Conservation (phyloP, 495 filamentous ascomycete genomes). For the Penicillium maclennaniae region DNA sequence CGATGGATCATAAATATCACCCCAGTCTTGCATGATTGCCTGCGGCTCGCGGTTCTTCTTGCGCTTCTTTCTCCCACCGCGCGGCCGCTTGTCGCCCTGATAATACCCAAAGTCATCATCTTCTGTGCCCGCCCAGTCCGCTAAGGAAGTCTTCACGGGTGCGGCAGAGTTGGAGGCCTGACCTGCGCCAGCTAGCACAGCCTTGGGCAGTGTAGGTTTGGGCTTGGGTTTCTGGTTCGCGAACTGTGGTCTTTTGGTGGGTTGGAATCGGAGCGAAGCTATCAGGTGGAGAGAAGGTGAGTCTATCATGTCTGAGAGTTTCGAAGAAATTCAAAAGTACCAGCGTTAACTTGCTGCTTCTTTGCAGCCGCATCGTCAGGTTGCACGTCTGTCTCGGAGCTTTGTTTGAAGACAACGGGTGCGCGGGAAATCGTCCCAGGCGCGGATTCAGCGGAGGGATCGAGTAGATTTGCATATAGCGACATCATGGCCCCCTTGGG, state of each 20-base stretch:
- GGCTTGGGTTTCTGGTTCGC: slow-evolving; percentile 66
- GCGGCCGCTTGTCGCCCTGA: slow-evolving; percentile 59
- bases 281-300: slow-evolving; percentile 43
- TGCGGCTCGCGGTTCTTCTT: slow-evolving; percentile 71
- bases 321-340: slow-evolving; percentile 47
- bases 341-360: slow-evolving; percentile 69
- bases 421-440: slow-evolving; percentile 68
- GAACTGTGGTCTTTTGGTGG: slow-evolving; percentile 71
- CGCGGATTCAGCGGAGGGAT: slow-evolving; percentile 46
- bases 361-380: slow-evolving; percentile 58
- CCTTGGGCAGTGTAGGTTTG: slow-evolving; percentile 46
- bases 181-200: slow-evolving; percentile 20
- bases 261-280: slow-evolving; percentile 85
- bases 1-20: slow-evolving; percentile 86
- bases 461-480: slow-evolving; percentile 64
- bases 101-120: slow-evolving; percentile 71
- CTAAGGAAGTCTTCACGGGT: slow-evolving; percentile 62
- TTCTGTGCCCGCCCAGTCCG: slow-evolving; percentile 78
- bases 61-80: slow-evolving; percentile 82
- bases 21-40: slow-evolving; percentile 72
- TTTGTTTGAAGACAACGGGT: slow-evolving; percentile 72
- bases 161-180: slow-evolving; percentile 23
- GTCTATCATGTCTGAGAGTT: slow-evolving; percentile 35
- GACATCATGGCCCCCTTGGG: slow-evolving; percentile 45
- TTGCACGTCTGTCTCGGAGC: slow-evolving; percentile 43